Conservation (phyloP, 2,329 filamentous ascomycete genomes). For the Xylariales sp. region DNA sequence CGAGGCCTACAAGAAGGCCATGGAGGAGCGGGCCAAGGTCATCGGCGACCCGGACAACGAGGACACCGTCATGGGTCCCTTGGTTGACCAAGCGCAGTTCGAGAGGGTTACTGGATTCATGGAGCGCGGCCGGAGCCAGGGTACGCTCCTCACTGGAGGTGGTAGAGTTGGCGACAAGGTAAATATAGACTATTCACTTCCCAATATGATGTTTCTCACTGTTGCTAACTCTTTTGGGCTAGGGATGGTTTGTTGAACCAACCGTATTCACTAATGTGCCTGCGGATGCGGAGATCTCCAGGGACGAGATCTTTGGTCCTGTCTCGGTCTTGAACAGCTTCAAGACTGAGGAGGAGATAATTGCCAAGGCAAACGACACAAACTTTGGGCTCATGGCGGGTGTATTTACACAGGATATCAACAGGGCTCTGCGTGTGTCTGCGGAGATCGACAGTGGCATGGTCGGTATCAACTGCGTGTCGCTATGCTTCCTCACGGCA, state of each 20-base stretch:
- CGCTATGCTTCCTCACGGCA: conserved; percentile 29
- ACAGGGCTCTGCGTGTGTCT: conserved; percentile 52
- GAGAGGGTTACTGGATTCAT: conserved; percentile 40
- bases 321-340: conserved; percentile 52
- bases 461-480: conserved; percentile 61
- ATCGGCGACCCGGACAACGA: conserved; percentile 58
- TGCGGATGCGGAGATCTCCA: conserved; percentile 40
- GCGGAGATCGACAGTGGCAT: conserved; percentile 60
- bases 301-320: conserved; percentile 54
- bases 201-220: no score
- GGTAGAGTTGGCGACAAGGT: conserved; percentile 19
- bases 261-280: conserved; percentile 39
- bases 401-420: conserved; percentile 61
- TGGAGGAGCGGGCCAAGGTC: conserved; percentile 49
- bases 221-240: no score
- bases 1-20: conserved; percentile 52
- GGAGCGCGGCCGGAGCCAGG: conserved; percentile 33
- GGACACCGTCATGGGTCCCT: conserved; percentile 54
- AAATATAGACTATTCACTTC: no score
- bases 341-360: conserved; percentile 51
- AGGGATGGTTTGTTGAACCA: conserved; percentile 39
- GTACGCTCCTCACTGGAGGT: conserved; percentile 31
- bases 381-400: conserved; percentile 38
- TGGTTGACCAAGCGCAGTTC: conserved; percentile 44
- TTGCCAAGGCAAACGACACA: conserved; percentile 51